Conservation (phyloP, 257 asterid genomes). For the Parsonsia alboflavescens region DNA sequence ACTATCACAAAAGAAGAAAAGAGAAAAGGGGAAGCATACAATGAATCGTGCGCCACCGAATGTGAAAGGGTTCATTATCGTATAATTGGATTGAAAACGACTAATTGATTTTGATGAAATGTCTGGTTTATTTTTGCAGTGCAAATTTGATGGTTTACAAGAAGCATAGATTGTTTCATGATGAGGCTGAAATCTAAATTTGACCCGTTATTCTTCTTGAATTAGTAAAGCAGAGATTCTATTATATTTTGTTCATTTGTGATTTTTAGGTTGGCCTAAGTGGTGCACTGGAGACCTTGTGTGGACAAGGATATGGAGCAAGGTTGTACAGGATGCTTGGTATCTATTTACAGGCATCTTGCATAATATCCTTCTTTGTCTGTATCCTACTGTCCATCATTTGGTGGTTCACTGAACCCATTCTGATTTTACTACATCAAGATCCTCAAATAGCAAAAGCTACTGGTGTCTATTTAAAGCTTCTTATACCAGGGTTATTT, state of each 20-base stretch:
- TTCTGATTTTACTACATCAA: slow-evolving; percentile 48
- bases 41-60: too few relatives aligned
- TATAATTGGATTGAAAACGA: too few relatives aligned
- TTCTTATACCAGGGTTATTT: slow-evolving; percentile 60
- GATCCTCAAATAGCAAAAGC: slow-evolving; percentile 46
- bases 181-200: background rate
- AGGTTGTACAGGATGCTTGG: slow-evolving; percentile 51
- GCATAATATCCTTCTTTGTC: slow-evolving; percentile 44
- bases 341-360: slow-evolving; percentile 63
- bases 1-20: too few relatives aligned
- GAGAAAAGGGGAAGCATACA: too few relatives aligned
- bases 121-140: too few relatives aligned
- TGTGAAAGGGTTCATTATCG: too few relatives aligned
- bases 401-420: slow-evolving; percentile 56
- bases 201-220: background rate
- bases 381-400: slow-evolving; percentile 32
- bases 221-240: background rate
- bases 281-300: slow-evolving; percentile 82
- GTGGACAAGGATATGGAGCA: slow-evolving; percentile 85
- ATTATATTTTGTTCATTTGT: background rate
- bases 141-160: too few relatives aligned
- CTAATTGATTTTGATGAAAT: too few relatives aligned
- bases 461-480: slow-evolving; percentile 56
- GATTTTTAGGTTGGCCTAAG: slow-evolving; percentile 59
- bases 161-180: too few relatives aligned